phyloP scores from a whole-genome alignment of 176 grass and related monocot genomes.

The Urochloa ruziziensis region DNA sequence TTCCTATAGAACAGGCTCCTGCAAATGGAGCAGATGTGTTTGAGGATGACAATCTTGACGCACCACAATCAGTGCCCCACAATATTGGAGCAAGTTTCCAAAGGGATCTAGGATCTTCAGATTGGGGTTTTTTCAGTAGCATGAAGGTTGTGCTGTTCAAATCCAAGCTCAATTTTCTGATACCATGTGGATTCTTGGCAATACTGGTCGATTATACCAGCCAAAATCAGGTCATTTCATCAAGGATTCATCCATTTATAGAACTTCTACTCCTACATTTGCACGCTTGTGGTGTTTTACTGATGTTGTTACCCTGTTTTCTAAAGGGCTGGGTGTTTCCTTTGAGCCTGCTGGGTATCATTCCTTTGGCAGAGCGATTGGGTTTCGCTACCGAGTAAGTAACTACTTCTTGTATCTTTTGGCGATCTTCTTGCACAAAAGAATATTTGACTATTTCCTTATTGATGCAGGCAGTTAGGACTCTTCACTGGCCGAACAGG shows the following conservation, averaged over 20 bases:
- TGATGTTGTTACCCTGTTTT: slow-evolving; percentile 1
- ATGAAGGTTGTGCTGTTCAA: slow-evolving; percentile 52
- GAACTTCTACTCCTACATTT: background rate
- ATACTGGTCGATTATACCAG: slow-evolving; percentile 45
- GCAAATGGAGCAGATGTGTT: slow-evolving; percentile 36
- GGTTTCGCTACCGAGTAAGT: slow-evolving; percentile 66
- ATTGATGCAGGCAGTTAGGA: slow-evolving; percentile 59
- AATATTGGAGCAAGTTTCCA: slow-evolving; percentile 13
- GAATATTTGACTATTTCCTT: slow-evolving; percentile 28
- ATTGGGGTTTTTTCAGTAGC: slow-evolving; percentile 29
- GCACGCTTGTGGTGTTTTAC: background rate
- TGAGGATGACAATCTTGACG: slow-evolving; percentile 37
- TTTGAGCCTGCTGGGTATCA: slow-evolving; percentile 67
- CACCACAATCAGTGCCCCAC: background rate
- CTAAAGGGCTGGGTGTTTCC: slow-evolving; percentile 72
- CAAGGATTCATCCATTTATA: background rate
- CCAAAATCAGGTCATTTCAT: slow-evolving; percentile 43
- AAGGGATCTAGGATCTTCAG: slow-evolving; percentile 4
- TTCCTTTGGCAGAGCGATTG: slow-evolving; percentile 79
- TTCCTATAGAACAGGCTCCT: slow-evolving; percentile 36
- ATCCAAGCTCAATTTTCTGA: slow-evolving; percentile 64
- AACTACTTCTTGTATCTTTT: background rate
- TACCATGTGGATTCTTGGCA: slow-evolving; percentile 66
- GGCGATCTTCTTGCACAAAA: background rate
- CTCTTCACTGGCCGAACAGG: slow-evolving; percentile 80